These are phyloP conservation scores for Arthrobotrys entomopaga DNA, from an alignment of 2,329 filamentous ascomycete species.

Conservation along the genomic window DNA sequence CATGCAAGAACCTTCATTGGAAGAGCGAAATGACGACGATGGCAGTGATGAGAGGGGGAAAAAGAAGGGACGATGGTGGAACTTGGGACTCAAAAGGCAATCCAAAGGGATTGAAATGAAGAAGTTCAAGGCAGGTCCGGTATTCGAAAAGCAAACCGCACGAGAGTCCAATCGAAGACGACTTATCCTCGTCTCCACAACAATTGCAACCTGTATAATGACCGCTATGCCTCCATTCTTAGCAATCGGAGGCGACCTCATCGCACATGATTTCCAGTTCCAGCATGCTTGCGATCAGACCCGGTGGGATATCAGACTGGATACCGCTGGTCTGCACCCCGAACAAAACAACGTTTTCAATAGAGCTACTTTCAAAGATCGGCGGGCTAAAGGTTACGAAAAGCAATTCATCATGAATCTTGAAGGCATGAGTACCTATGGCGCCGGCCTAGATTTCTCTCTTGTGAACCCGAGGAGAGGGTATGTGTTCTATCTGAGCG, in stretches of 20 bases:
- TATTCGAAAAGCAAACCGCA: not conserved
- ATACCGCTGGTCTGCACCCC: constrained; percentile 47
- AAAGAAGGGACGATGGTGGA: constrained; percentile 17
- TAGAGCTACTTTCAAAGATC: constrained; percentile 47
- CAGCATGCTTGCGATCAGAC: constrained; percentile 36
- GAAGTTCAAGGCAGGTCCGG: not conserved
- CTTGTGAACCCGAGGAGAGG: constrained; percentile 38
- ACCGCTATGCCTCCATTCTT: constrained; percentile 41
- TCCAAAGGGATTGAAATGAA: not conserved
- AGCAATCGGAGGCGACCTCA: constrained; percentile 38
- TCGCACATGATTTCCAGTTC: constrained; percentile 51
- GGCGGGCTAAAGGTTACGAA: constrained; percentile 38
- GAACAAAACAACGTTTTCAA: constrained; percentile 50
- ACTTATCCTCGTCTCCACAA: constrained; percentile 8
- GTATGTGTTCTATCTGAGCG: constrained; percentile 50
- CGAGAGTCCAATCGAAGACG: constrained; percentile 13
- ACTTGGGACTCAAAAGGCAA: constrained; percentile 9
- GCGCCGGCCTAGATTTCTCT: constrained; percentile 31
- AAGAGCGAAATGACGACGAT: not conserved
- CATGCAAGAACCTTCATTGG: constrained; percentile 16
- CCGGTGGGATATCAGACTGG: constrained; percentile 47
- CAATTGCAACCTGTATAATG: constrained; percentile 12
- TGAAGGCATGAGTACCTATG: constrained; percentile 48
- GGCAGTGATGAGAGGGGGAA: not conserved
- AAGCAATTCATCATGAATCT: constrained; percentile 53